phyloP scores from a whole-genome alignment of 2,329 filamentous ascomycete genomes.

The Phyllosticta citriasiana region DNA sequence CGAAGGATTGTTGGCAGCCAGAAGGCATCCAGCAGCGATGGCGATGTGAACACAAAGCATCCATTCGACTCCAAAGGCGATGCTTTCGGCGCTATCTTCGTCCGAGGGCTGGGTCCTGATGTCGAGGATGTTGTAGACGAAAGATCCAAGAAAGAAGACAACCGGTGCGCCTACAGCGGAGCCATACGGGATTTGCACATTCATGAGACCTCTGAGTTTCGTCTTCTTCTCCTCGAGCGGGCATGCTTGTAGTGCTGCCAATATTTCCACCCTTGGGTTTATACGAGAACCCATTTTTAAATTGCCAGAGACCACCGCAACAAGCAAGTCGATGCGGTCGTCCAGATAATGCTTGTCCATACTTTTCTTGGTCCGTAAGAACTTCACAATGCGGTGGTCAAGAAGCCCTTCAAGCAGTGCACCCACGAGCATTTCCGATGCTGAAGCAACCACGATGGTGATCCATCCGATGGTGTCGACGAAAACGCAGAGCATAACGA shows the following conservation, averaged over 20 bases:
- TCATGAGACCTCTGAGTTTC: constrained; percentile 13
- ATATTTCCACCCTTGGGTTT: constrained; percentile 13
- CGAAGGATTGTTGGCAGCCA: constrained; percentile 22
- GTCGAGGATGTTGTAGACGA: constrained; percentile 9
- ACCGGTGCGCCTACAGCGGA: constrained; percentile 10
- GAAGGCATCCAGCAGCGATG: constrained; percentile 21
- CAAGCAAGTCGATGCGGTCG: background rate
- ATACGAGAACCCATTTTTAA: background rate
- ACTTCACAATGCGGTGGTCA: constrained; percentile 6
- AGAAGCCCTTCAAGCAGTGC: constrained; percentile 8
- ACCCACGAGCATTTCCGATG: constrained; percentile 8
- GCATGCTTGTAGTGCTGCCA: constrained; percentile 17
- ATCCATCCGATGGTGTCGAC: constrained; percentile 13
- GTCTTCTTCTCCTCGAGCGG: background rate
- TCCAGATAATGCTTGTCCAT: background rate
- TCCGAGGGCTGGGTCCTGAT: constrained; percentile 10
- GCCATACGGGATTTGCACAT: constrained; percentile 5
- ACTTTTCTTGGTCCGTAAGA: background rate
- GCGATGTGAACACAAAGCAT: constrained; percentile 23
- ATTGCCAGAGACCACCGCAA: background rate
- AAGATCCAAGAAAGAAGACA: constrained; percentile 11
- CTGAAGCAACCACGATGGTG: constrained; percentile 5
- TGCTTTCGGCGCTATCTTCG: constrained; percentile 18
- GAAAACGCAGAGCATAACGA: constrained; percentile 21
- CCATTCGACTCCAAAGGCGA: constrained; percentile 23